Percentiles rank a stretch among this genome's conserved stretches.
Evolutionary conservation across 768 basidiomycete species (phyloP).

Genomic region (Chalciporus pseudorubinellus): DNA sequence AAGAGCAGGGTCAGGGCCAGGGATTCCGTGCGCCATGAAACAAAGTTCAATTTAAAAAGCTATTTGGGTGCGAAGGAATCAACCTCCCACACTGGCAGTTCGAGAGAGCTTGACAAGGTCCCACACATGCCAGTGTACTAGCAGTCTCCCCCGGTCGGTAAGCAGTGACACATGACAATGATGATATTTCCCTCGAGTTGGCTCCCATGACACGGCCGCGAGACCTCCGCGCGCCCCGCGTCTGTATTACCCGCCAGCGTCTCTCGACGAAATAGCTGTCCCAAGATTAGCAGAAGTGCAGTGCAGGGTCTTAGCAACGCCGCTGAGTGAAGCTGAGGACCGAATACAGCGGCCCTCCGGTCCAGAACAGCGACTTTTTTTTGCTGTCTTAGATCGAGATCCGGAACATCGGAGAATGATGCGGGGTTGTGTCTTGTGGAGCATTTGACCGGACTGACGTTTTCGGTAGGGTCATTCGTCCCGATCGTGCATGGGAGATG

Average conservation of each 20-base stretch:
- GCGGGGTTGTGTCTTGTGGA: conserved; percentile 19
- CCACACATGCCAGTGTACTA: too few relatives aligned
- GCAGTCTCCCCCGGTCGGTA: background rate
- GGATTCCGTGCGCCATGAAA: background rate
- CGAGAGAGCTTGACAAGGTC: too few relatives aligned
- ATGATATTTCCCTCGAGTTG: background rate
- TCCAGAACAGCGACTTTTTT: conserved; percentile 25
- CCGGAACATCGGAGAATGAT: conserved; percentile 24
- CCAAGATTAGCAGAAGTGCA: conserved; percentile 10
- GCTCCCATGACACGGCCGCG: conserved; percentile 18
- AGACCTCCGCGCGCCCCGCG: conserved; percentile 20
- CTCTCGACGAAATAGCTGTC: conserved; percentile 7
- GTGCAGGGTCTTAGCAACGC: conserved; percentile 28
- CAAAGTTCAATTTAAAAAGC: background rate
- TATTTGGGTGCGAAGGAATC: background rate
- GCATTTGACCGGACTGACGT: conserved; percentile 5
- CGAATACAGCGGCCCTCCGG: conserved; percentile 29
- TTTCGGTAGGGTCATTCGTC: conserved; percentile 2
- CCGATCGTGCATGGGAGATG: conserved; percentile 3
- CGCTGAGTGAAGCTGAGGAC: conserved; percentile 24
- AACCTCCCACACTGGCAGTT: background rate
- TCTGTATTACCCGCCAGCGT: conserved; percentile 9
- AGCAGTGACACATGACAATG: background rate
- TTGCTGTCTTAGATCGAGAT: conserved; percentile 28
- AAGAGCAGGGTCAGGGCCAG: background rate